A percentile compares a stretch with the other conserved stretches of the same genome.
Conservation (phyloP, 2,329 filamentous ascomycete genomes). For the Cercospora sesami region DNA sequence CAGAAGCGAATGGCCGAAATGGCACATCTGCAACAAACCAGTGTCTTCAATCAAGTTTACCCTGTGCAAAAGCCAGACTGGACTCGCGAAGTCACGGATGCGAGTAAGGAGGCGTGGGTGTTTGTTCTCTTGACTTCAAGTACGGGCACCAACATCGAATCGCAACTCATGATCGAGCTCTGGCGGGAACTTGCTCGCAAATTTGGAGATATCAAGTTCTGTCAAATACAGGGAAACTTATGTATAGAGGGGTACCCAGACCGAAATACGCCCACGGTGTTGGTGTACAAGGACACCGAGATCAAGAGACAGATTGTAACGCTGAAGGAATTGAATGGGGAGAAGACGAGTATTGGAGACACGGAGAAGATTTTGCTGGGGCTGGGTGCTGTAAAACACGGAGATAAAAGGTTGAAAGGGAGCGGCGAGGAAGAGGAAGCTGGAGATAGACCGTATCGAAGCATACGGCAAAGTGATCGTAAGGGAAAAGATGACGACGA, state of each 20-base stretch:
- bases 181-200: constrained; percentile 82
- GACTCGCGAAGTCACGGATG: constrained; percentile 84
- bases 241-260: constrained; percentile 98
- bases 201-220: constrained; percentile 96
- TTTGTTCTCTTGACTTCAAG: constrained; percentile 81
- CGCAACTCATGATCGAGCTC: constrained; percentile 75
- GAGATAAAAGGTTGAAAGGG: constrained; percentile 73
- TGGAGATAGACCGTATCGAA: constrained; percentile 14
- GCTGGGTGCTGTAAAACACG: constrained; percentile 73
- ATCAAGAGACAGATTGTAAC: constrained; percentile 93
- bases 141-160: constrained; percentile 78
- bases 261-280: constrained; percentile 86
- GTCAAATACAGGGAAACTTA: constrained; percentile 86
- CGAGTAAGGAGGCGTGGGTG: constrained; percentile 67
- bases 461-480: constrained; percentile 30
- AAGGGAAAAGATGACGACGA: constrained; percentile 50
- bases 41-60: constrained; percentile 86
- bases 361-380: constrained; percentile 80
- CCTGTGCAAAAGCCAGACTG: constrained; percentile 95
- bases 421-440: constrained; percentile 57
- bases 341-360: constrained; percentile 63
- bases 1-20: constrained; percentile 84
- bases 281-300: constrained; percentile 90
- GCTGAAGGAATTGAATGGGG: constrained; percentile 73
- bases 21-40: constrained; percentile 69